These are phyloP conservation scores for Stagonosporopsis cucurbitacearum DNA, from an alignment of 2,329 filamentous ascomycete genomes.

Conservation along the genomic window DNA sequence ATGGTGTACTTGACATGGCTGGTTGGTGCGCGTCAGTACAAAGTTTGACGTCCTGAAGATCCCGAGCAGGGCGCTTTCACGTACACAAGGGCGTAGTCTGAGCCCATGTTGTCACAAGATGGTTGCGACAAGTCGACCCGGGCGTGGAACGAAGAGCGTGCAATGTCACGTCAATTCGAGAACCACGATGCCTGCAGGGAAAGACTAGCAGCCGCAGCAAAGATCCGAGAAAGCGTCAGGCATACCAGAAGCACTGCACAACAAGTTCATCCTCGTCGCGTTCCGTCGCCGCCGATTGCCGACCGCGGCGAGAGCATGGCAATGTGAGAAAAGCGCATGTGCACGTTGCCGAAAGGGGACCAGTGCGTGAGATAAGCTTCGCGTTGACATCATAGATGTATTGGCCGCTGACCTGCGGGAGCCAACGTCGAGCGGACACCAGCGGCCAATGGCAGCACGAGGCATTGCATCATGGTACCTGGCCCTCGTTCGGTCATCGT, in stretches of 20 bases:
- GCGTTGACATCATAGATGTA: constrained; percentile 39
- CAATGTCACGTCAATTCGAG: constrained; percentile 26
- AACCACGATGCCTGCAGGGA: constrained; percentile 27
- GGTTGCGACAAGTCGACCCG: constrained; percentile 16
- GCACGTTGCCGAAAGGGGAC: constrained; percentile 18
- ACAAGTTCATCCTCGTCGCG: constrained; percentile 3
- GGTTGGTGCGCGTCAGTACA: constrained; percentile 22
- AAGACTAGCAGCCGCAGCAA: constrained; percentile 27
- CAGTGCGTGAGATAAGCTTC: constrained; percentile 28
- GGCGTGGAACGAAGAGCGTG: constrained; percentile 16
- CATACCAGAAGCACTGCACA: constrained; percentile 16
- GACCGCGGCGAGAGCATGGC: constrained; percentile 4
- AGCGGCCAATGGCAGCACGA: constrained; percentile 4
- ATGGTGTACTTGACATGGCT: constrained; percentile 73
- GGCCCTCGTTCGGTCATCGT: constrained; percentile 4
- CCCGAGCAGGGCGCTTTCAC: constrained; percentile 37
- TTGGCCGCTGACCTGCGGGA: constrained; percentile 1
- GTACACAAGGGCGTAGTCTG: constrained; percentile 69
- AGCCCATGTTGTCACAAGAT: constrained; percentile 56
- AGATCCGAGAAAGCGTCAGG: constrained; percentile 20
- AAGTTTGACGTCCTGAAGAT: constrained; percentile 6
- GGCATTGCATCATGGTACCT: constrained; percentile 12
- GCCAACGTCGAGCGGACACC: constrained; percentile 7
- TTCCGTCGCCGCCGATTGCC: constrained; percentile 8
- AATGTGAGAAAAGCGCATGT: constrained; percentile 1